Percentiles rank a stretch among this genome's conserved stretches.
phyloP scores from a whole-genome alignment of 2,329 filamentous ascomycete species.

The Pseudopithomyces chartarum region DNA sequence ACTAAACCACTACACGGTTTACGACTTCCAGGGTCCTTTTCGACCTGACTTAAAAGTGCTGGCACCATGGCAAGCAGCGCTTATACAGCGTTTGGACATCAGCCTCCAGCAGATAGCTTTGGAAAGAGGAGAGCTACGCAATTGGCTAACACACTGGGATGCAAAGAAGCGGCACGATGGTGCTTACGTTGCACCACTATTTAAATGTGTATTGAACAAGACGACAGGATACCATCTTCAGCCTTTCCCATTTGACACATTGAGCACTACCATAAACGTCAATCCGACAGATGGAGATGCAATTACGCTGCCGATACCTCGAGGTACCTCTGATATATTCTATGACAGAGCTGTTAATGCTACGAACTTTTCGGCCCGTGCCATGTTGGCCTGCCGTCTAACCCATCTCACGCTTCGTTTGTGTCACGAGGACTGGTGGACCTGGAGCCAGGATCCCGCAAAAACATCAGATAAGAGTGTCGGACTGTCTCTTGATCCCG shows the following conservation, averaged over 20 bases:
- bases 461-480: neutral
- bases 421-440: conserved; percentile 19
- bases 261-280: neutral
- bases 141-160: conserved; percentile 8
- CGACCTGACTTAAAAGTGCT: conserved; percentile 5
- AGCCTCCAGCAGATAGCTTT: conserved; percentile 14
- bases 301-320: neutral
- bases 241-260: conserved; percentile 13
- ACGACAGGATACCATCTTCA: neutral
- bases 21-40: conserved; percentile 9
- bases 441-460: conserved; percentile 14
- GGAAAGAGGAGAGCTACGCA: conserved; percentile 6
- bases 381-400: conserved; percentile 18
- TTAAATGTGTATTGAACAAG: neutral
- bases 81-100: conserved; percentile 17
- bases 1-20: conserved; percentile 15
- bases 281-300: conserved; percentile 4
- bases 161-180: conserved; percentile 8
- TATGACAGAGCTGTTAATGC: neutral
- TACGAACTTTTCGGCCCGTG: neutral
- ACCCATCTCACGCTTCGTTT: conserved; percentile 20
- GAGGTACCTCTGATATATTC: neutral
- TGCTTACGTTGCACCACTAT: conserved; percentile 11
- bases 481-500: conserved; percentile 29
- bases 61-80: conserved; percentile 21